Evolutionary conservation across 768 basidiomycete species (phyloP).

Genomic region (Grammothele lineata): DNA sequence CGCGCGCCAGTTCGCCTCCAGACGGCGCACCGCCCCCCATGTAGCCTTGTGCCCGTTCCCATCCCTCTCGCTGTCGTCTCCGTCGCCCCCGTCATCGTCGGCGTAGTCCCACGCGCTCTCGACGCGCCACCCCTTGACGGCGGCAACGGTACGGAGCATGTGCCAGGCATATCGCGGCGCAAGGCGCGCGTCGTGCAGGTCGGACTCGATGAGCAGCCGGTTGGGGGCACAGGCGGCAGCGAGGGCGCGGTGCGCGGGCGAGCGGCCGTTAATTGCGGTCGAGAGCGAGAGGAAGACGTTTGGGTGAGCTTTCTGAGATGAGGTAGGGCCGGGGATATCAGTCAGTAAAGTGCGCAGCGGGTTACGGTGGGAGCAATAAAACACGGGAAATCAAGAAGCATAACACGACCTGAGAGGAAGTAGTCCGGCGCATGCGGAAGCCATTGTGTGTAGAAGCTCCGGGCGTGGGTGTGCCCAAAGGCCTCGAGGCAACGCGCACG

Average conservation of each 20-base stretch:
- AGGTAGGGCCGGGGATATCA: too few species aligned
- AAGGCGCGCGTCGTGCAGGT: conserved; percentile 64
- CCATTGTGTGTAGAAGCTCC: too few species aligned
- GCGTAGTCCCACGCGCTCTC: conserved; percentile 53
- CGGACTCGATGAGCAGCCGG: conserved; percentile 84
- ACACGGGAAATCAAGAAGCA: too few species aligned
- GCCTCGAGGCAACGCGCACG: too few species aligned
- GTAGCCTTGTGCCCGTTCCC: conserved; percentile 29
- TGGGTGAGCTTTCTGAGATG: conserved; percentile 58
- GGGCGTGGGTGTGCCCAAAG: too few species aligned
- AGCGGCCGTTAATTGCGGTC: conserved; percentile 76
- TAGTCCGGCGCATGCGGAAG: too few species aligned
- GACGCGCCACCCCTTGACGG: conserved; percentile 71
- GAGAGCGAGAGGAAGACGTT: conserved; percentile 90
- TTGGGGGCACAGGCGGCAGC: conserved; percentile 58
- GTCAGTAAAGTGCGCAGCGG: too few species aligned
- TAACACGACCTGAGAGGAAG: too few species aligned
- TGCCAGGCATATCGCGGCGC: conserved; percentile 67
- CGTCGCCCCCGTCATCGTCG: conserved; percentile 3
- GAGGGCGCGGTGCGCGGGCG: conserved; percentile 56
- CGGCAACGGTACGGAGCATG: conserved; percentile 68
- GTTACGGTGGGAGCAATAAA: too few species aligned
- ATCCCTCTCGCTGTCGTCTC: conserved; percentile 25
- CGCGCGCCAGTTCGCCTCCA: conserved; percentile 68
- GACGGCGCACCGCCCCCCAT: conserved; percentile 63